phyloP scores from a whole-genome alignment of 371 early-diverging fungal species.

The Mucor mucedo region DNA sequence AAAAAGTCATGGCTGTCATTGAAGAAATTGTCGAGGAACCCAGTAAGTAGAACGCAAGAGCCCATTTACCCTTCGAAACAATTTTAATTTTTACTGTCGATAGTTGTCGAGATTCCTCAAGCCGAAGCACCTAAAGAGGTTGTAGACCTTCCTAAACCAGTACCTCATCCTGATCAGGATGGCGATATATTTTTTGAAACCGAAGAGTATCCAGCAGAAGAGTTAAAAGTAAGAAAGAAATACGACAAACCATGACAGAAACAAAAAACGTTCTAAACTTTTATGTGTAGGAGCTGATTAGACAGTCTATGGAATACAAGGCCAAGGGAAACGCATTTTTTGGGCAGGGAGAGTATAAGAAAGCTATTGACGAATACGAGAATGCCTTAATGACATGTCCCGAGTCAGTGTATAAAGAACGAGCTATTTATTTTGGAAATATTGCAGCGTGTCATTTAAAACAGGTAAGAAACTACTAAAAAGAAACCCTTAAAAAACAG shows the following conservation, averaged over 20 bases:
- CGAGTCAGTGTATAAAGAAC: conserved; percentile 37
- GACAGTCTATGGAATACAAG: conserved; percentile 59
- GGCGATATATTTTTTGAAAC: conserved; percentile 53
- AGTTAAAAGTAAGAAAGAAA: conserved; percentile 34
- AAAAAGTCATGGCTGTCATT: conserved; percentile 50
- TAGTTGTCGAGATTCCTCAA: neutral
- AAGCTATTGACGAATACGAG: conserved; percentile 64
- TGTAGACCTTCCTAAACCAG: neutral
- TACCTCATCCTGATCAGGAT: conserved; percentile 29
- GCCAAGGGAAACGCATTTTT: conserved; percentile 58
- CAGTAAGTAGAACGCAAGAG: neutral
- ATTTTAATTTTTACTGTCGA: neutral
- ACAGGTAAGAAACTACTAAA: conserved; percentile 39
- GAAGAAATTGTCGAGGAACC: conserved; percentile 44
- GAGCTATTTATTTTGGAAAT: conserved; percentile 66
- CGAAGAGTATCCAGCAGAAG: conserved; percentile 39
- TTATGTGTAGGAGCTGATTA: conserved; percentile 33
- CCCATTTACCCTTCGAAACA: neutral
- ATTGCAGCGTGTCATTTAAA: conserved; percentile 75
- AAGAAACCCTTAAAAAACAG: neutral
- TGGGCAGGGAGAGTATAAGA: conserved; percentile 51
- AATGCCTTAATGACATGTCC: conserved; percentile 69
- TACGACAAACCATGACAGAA: no score
- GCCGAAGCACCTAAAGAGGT: neutral
- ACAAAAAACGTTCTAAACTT: no score